Conservation (phyloP, 2,329 filamentous ascomycete genomes). For the Ceratocystis cubensis region DNA sequence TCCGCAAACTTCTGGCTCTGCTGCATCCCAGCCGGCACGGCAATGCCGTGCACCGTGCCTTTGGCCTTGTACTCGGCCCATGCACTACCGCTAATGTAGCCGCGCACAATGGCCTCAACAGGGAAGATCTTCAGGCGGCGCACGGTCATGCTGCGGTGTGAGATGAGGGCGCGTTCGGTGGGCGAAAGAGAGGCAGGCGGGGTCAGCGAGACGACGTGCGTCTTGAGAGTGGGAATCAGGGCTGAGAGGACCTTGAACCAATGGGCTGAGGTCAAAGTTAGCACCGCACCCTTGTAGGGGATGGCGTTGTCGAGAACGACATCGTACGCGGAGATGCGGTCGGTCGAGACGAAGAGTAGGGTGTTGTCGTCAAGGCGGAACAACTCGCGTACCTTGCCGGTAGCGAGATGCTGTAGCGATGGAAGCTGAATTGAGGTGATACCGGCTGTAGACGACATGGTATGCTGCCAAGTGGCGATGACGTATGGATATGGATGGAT, state of each 20-base stretch:
- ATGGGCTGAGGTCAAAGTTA: conserved; percentile 36
- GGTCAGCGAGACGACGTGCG: conserved; percentile 39
- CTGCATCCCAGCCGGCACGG: conserved; percentile 52
- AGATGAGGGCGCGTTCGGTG: conserved; percentile 40
- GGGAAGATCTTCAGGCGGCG: conserved; percentile 62
- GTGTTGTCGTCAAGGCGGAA: conserved; percentile 51
- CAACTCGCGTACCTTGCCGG: conserved; percentile 66
- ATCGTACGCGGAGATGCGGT: conserved; percentile 93
- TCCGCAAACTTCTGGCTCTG: conserved; percentile 57
- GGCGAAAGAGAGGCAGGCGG: conserved; percentile 30
- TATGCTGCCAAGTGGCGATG: background rate
- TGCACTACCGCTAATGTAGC: conserved; percentile 76
- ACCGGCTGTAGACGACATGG: conserved; percentile 22
- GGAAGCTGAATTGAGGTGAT: conserved; percentile 27
- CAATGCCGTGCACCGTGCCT: conserved; percentile 70
- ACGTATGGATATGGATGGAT: background rate
- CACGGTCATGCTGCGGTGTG: conserved; percentile 64
- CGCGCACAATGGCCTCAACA: conserved; percentile 70
- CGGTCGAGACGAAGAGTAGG: conserved; percentile 72
- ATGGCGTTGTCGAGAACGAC: conserved; percentile 67
- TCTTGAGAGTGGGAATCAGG: conserved; percentile 37
- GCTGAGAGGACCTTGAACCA: conserved; percentile 42
- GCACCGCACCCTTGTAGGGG: conserved; percentile 41
- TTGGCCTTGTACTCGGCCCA: conserved; percentile 62
- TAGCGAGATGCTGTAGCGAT: conserved; percentile 29